phyloP scores from a whole-genome alignment of 495 filamentous ascomycete genomes.

The Sordaria brevicollis region DNA sequence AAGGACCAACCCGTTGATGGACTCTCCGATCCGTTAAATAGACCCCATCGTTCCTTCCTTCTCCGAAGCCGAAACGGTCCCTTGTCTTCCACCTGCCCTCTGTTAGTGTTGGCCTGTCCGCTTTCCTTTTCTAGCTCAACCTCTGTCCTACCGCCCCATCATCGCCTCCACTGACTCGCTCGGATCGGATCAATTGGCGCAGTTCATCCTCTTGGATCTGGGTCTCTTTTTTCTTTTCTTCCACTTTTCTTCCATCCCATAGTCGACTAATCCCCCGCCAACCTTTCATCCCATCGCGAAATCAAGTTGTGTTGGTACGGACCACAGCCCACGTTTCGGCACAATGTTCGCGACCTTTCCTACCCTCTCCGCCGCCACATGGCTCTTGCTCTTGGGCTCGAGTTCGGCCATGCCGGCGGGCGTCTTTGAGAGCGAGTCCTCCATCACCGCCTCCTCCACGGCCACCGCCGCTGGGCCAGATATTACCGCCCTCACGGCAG shows the following conservation, averaged over 20 bases:
- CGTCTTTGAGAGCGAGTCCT: not conserved
- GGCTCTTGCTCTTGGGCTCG: constrained; percentile 11
- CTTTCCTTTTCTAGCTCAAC: not conserved
- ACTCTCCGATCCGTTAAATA: not conserved
- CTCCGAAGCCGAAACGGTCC: not conserved
- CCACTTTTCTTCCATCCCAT: not conserved
- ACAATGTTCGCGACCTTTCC: constrained; percentile 2
- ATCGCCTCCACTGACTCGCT: not conserved
- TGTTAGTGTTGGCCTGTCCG: not conserved
- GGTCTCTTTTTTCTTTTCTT: not conserved
- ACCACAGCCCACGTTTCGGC: not conserved
- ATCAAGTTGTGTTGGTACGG: not conserved
- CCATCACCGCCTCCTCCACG: not conserved
- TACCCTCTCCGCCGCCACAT: constrained; percentile 4
- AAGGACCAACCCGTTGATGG: not conserved
- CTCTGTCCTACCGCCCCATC: not conserved
- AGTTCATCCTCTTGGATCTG: not conserved
- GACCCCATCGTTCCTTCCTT: not conserved
- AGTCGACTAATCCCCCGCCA: not conserved
- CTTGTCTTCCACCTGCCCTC: not conserved
- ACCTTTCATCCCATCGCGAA: not conserved
- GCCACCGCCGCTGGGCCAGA: not conserved
- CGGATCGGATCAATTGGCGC: not conserved
- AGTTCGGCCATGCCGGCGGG: not conserved
- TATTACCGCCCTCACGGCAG: constrained; percentile 9